These are phyloP conservation scores for Solanum virginianum DNA, from an alignment of 257 asterid genomes.

Conservation along the genomic window DNA sequence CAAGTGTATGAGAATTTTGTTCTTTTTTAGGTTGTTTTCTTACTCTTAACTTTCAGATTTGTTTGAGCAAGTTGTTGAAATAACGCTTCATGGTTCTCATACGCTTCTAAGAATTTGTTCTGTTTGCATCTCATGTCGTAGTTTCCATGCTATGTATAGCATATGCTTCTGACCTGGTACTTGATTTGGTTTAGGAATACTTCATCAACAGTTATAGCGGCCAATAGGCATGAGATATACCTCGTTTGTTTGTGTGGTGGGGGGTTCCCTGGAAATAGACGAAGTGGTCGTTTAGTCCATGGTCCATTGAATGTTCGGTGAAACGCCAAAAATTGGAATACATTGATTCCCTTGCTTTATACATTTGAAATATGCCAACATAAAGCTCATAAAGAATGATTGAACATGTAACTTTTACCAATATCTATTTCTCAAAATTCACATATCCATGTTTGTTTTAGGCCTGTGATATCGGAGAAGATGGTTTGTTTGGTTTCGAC, in stretches of 20 bases:
- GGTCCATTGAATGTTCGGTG: background rate
- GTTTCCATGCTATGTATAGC: background rate
- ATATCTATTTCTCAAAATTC: background rate
- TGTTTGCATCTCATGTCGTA: background rate
- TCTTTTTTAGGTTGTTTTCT: background rate
- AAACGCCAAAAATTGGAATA: background rate
- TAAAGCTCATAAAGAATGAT: background rate
- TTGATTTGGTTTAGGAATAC: background rate
- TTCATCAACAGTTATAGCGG: background rate
- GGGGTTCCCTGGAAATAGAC: background rate
- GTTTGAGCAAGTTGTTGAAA: background rate
- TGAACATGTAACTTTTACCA: too few relatives aligned
- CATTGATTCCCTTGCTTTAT: background rate
- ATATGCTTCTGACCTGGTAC: background rate
- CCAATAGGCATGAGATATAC: background rate
- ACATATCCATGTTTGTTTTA: slow-evolving; percentile 3
- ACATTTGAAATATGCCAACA: background rate
- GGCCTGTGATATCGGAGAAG: slow-evolving; percentile 74
- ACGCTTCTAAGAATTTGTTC: background rate
- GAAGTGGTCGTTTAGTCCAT: background rate
- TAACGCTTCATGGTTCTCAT: background rate
- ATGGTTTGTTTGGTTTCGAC: slow-evolving; percentile 65
- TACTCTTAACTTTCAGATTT: background rate
- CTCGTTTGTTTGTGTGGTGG: background rate
- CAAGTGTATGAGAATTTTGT: background rate